Evolutionary conservation across 129 eudicot genomes (phyloP).

Genomic region (Tagetes erecta): DNA sequence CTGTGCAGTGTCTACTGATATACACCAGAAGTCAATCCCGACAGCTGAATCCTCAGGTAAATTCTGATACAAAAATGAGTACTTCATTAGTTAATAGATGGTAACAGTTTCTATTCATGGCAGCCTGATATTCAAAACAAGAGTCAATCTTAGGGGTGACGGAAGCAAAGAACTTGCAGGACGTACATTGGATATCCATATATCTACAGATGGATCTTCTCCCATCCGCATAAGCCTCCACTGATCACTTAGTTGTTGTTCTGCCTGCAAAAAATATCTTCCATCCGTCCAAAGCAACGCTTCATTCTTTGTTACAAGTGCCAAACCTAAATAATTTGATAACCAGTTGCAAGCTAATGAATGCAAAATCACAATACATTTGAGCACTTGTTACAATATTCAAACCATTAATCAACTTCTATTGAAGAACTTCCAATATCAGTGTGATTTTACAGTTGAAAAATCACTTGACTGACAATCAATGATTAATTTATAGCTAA

Average conservation of each 20-base stretch:
- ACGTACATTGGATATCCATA: constrained; percentile 92
- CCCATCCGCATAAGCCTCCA: constrained; percentile 98
- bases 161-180: constrained; percentile 6
- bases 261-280: constrained; percentile 92
- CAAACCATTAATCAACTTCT: neutral
- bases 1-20: constrained; percentile 85
- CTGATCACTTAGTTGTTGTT: constrained; percentile 58
- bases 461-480: neutral
- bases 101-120: neutral
- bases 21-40: constrained; percentile 92
- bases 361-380: constrained; percentile 7
- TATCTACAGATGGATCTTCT: constrained; percentile 81
- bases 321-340: constrained; percentile 59
- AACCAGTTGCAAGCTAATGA: constrained; percentile 19
- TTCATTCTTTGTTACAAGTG: constrained; percentile 78
- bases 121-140: neutral
- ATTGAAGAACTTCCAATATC: neutral
- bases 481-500: neutral
- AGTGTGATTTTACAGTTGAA: neutral
- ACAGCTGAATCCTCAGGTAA: constrained; percentile 67
- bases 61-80: constrained; percentile 51
- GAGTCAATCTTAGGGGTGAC: neutral
- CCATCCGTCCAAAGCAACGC: constrained; percentile 99
- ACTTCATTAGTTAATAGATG: constrained; percentile 21
- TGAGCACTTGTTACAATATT: neutral